phyloP scores from a whole-genome alignment of 768 basidiomycete genomes.

The Podaxis carcinomalis region DNA sequence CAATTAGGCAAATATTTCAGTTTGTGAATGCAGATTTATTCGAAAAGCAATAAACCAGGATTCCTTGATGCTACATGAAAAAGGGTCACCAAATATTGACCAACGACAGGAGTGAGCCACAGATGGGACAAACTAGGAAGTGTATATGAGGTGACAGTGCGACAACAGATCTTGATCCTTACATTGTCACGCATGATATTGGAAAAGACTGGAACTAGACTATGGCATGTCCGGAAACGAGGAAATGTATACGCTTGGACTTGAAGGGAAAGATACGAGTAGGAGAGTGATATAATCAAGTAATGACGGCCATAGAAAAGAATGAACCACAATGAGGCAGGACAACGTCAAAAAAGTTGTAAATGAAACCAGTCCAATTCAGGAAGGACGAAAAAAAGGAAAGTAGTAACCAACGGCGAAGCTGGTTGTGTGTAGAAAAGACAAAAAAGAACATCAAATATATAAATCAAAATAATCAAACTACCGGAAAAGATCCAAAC shows the following conservation, averaged over 20 bases:
- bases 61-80: background rate
- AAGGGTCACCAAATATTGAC: background rate
- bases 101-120: background rate
- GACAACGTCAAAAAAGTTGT: background rate
- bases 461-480: slow-evolving; percentile 5
- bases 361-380: slow-evolving; percentile 1
- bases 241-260: background rate
- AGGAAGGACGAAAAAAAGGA: background rate
- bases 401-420: background rate
- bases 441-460: background rate
- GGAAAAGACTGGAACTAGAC: background rate
- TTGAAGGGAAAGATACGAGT: background rate
- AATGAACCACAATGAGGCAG: background rate
- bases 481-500: slow-evolving; percentile 51
- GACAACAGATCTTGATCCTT: background rate
- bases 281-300: background rate
- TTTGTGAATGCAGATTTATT: background rate
- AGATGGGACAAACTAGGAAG: background rate
- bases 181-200: background rate
- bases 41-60: background rate
- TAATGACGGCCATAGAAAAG: background rate
- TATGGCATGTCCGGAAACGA: background rate
- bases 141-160: background rate
- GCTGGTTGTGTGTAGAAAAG: background rate
- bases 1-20: background rate